A percentile compares a stretch with the other conserved stretches of the same genome.
These are phyloP conservation scores for Nannizziopsis barbatae DNA, from an alignment of 2,329 filamentous ascomycete species.

Conservation along the genomic window DNA sequence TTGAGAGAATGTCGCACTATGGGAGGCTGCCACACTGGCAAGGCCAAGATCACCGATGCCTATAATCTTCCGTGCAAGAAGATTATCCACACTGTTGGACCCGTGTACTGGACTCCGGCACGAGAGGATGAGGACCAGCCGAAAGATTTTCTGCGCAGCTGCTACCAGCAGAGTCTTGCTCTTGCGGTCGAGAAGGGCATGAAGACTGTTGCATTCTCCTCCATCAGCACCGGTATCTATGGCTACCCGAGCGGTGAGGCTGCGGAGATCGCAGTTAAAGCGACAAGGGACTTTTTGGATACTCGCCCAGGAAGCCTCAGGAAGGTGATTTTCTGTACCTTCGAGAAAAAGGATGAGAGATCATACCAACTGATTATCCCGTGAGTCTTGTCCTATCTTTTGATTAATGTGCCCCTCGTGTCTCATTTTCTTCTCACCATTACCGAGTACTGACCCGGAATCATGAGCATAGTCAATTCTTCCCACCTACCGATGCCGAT, in stretches of 20 bases:
- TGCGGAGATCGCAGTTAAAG: slow-evolving; percentile 57
- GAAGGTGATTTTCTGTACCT: slow-evolving; percentile 74
- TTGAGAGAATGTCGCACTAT: slow-evolving; percentile 60
- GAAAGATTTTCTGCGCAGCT: slow-evolving; percentile 40
- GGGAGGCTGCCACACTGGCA: slow-evolving; percentile 62
- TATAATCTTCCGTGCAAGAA: slow-evolving; percentile 64
- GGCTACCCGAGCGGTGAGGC: slow-evolving; percentile 69
- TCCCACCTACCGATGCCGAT: slow-evolving; percentile 35
- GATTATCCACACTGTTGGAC: slow-evolving; percentile 86
- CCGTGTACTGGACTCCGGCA: slow-evolving; percentile 49
- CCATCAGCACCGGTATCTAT: slow-evolving; percentile 80
- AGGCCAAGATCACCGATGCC: slow-evolving; percentile 70
- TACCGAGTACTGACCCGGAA: no score
- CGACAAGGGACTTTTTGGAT: slow-evolving; percentile 45
- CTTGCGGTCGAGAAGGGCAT: slow-evolving; percentile 58
- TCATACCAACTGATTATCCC: slow-evolving; percentile 62
- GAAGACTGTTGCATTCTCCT: slow-evolving; percentile 67
- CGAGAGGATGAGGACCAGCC: slow-evolving; percentile 28
- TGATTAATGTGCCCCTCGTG: slow-evolving; percentile 8
- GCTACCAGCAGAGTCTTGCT: slow-evolving; percentile 62
- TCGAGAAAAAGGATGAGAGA: slow-evolving; percentile 62
- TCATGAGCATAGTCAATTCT: slow-evolving; percentile 32
- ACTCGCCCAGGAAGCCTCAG: slow-evolving; percentile 44
- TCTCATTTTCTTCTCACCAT: background rate
- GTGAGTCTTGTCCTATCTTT: slow-evolving; percentile 44